These are phyloP conservation scores for Tetracentron sinense DNA, from an alignment of 164 flowering plant genomes.

Conservation along the genomic window DNA sequence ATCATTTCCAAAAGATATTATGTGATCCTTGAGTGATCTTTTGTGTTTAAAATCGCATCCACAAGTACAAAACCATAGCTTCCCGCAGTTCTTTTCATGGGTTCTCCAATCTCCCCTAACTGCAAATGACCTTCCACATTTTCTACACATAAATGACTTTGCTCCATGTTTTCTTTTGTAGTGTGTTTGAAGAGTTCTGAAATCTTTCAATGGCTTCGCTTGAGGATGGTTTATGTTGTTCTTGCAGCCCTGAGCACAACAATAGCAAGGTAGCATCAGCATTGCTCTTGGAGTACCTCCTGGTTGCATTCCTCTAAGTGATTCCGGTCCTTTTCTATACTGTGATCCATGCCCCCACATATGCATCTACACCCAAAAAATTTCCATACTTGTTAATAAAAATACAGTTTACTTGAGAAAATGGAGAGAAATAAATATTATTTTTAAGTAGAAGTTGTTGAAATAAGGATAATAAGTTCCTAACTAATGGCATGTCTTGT, in stretches of 20 bases:
- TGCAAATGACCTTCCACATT: constrained; percentile 60
- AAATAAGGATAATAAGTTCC: too few relatives aligned
- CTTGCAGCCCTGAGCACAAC: constrained; percentile 74
- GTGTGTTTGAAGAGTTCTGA: constrained; percentile 76
- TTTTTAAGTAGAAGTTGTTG: too few relatives aligned
- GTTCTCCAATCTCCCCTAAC: too few relatives aligned
- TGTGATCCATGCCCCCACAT: too few relatives aligned
- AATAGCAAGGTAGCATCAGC: constrained; percentile 77
- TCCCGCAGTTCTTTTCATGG: too few relatives aligned
- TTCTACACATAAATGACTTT: too few relatives aligned
- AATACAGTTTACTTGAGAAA: too few relatives aligned
- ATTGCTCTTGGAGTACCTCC: constrained; percentile 76
- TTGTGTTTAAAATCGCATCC: constrained; percentile 85
- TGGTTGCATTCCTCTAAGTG: constrained; percentile 60
- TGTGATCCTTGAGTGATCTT: constrained; percentile 75
- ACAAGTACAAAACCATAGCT: constrained; percentile 78
- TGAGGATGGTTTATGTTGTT: constrained; percentile 82
- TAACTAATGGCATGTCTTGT: too few relatives aligned
- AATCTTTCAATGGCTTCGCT: constrained; percentile 69
- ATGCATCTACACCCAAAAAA: constrained; percentile 47
- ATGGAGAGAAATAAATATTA: too few relatives aligned
- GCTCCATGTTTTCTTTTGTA: constrained; percentile 78
- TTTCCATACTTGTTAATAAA: background rate
- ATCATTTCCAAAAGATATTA: constrained; percentile 62
- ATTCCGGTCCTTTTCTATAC: too few relatives aligned